A percentile compares a stretch with the other conserved stretches of the same genome.
Evolutionary conservation across 495 filamentous ascomycete genomes (phyloP).

Genomic region (Penicillium steckii): DNA sequence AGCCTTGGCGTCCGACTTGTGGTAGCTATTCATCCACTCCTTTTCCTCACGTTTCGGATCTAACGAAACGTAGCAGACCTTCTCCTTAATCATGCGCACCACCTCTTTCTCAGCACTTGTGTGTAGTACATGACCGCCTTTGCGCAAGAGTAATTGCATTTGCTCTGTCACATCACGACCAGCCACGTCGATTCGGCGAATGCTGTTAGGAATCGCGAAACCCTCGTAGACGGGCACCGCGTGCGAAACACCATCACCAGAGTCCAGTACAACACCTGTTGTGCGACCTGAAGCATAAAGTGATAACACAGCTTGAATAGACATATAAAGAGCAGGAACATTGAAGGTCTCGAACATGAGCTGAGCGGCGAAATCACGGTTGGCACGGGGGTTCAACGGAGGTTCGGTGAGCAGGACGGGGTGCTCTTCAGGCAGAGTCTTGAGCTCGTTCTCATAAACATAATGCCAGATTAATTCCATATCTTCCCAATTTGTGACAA

Average conservation of each 20-base stretch:
- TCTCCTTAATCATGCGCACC: conserved; percentile 95
- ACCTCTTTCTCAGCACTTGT: conserved; percentile 98
- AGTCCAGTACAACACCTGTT: conserved; percentile 92
- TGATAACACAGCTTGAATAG: conserved; percentile 95
- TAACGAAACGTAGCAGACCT: conserved; percentile 82
- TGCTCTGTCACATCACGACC: conserved; percentile 98
- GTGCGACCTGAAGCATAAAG: conserved; percentile 96
- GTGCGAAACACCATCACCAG: conserved; percentile 95
- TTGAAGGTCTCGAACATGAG: conserved; percentile 99
- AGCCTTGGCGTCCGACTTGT: conserved; percentile 60
- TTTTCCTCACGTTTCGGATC: conserved; percentile 95
- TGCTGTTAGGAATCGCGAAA: conserved; percentile 93
- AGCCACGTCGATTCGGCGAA: conserved; percentile 93
- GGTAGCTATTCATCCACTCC: conserved; percentile 71
- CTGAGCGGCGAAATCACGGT: conserved; percentile 95
- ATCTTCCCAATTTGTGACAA: conserved; percentile 99
- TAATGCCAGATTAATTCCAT: conserved; percentile 99
- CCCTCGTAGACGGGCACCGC: conserved; percentile 98
- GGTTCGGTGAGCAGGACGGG: conserved; percentile 96
- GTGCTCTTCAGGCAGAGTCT: conserved; percentile 97
- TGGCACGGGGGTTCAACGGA: conserved; percentile 91
- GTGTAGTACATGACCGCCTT: conserved; percentile 91
- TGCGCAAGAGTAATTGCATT: conserved; percentile 85
- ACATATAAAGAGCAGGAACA: conserved; percentile 92
- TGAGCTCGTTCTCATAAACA: conserved; percentile 79